phyloP scores from a whole-genome alignment of 2,329 filamentous ascomycete species.

The Beauveria brongniartii region DNA sequence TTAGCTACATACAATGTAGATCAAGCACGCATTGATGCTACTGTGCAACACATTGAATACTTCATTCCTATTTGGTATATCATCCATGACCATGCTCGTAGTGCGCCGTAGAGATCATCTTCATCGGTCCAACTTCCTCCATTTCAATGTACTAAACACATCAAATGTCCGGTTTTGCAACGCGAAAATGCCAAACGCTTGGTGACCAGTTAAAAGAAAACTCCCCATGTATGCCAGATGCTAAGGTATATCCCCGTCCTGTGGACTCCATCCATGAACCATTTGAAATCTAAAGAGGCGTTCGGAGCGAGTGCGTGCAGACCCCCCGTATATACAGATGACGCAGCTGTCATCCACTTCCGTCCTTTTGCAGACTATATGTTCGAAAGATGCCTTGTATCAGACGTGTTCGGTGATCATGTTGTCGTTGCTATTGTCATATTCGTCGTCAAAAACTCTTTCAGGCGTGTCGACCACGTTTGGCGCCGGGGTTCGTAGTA shows the following conservation, averaged over 20 bases:
- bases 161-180: neutral
- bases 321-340: neutral
- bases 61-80: constrained; percentile 6
- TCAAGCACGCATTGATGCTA: neutral
- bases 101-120: constrained; percentile 3
- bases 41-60: neutral
- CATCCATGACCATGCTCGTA: neutral
- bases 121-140: neutral
- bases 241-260: constrained; percentile 1
- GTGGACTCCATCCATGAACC: neutral
- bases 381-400: neutral
- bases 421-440: constrained; percentile 8
- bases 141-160: neutral
- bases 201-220: neutral
- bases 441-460: neutral
- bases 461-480: constrained; percentile 41
- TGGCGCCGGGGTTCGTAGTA: constrained; percentile 39
- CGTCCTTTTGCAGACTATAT: neutral
- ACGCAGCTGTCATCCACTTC: neutral
- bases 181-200: neutral
- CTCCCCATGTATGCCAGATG: constrained; percentile 11
- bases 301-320: neutral
- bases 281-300: neutral
- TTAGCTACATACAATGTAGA: neutral
- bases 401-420: constrained; percentile 9